phyloP scores from a whole-genome alignment of 176 grass and related monocot genomes.

The Carex scoparia region DNA sequence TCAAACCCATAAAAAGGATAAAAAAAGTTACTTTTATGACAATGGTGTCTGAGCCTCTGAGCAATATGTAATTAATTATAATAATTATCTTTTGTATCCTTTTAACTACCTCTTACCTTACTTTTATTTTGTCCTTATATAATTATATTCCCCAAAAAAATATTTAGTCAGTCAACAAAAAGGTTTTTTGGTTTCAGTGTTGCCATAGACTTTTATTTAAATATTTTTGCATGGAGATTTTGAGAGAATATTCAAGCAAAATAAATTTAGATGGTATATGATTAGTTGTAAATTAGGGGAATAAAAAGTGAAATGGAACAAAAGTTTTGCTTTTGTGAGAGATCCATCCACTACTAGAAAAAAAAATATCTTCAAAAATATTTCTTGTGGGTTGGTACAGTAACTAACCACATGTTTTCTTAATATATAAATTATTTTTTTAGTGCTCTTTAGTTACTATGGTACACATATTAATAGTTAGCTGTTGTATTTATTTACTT shows the following conservation, averaged over 20 bases:
- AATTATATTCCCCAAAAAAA: neutral
- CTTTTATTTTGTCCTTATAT: neutral
- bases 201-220: neutral
- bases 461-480: neutral
- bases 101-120: neutral
- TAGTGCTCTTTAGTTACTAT: neutral
- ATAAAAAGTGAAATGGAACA: neutral
- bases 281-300: neutral
- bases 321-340: neutral
- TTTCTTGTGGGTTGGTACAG: neutral
- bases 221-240: neutral
- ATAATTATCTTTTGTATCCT: conserved; percentile 4
- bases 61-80: conserved; percentile 15
- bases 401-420: neutral
- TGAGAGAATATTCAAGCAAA: neutral
- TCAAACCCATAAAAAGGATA: conserved; percentile 6
- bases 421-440: neutral
- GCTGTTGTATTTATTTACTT: neutral
- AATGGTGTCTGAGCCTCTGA: conserved; percentile 6
- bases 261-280: neutral
- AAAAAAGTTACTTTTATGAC: conserved; percentile 12
- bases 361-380: neutral
- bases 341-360: neutral
- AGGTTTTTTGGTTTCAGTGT: neutral
- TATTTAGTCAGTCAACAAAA: conserved; percentile 2